A percentile compares a stretch with the other conserved stretches of the same genome.
Conservation (phyloP, 805 yeast genomes). For the Vanderwaltozyma verrucispora region DNA sequence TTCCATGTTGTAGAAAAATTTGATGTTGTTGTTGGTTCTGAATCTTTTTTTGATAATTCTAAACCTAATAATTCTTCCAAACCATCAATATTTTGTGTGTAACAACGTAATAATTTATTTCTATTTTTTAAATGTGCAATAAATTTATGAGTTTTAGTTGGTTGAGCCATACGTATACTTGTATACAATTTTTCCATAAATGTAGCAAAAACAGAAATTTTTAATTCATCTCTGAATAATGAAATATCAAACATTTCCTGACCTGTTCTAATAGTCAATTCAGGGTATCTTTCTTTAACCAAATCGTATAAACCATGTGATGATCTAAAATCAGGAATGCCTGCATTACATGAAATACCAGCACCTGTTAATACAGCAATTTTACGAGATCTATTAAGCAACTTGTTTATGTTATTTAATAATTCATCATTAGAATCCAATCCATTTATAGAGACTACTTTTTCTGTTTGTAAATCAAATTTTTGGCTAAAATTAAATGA, state of each 20-base stretch:
- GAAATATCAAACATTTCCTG: slow-evolving; percentile 87
- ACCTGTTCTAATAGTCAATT: slow-evolving; percentile 52
- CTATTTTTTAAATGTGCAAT: slow-evolving; percentile 48
- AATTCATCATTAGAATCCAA: slow-evolving; percentile 9
- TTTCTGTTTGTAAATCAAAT: slow-evolving; percentile 10
- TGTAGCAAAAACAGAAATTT: slow-evolving; percentile 67
- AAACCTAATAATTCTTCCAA: slow-evolving; percentile 61
- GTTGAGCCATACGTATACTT: slow-evolving; percentile 53
- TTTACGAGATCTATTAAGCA: slow-evolving; percentile 30
- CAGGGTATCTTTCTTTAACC: slow-evolving; percentile 54
- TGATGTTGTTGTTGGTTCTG: neutral
- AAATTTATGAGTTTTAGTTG: slow-evolving; percentile 79
- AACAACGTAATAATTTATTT: slow-evolving; percentile 68
- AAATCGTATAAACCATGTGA: slow-evolving; percentile 70
- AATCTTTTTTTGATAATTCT: slow-evolving; percentile 39
- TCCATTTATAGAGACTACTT: slow-evolving; percentile 8
- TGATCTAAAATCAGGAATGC: slow-evolving; percentile 92
- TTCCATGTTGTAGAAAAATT: slow-evolving; percentile 42
- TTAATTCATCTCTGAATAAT: slow-evolving; percentile 55
- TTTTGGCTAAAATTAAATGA: neutral
- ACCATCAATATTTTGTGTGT: slow-evolving; percentile 93
- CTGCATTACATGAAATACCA: slow-evolving; percentile 93
- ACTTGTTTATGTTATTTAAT: slow-evolving; percentile 19
- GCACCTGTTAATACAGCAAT: slow-evolving; percentile 84
- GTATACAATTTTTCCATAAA: slow-evolving; percentile 77